Conservation (phyloP, 495 filamentous ascomycete genomes). For the Glarea lozoyensis region DNA sequence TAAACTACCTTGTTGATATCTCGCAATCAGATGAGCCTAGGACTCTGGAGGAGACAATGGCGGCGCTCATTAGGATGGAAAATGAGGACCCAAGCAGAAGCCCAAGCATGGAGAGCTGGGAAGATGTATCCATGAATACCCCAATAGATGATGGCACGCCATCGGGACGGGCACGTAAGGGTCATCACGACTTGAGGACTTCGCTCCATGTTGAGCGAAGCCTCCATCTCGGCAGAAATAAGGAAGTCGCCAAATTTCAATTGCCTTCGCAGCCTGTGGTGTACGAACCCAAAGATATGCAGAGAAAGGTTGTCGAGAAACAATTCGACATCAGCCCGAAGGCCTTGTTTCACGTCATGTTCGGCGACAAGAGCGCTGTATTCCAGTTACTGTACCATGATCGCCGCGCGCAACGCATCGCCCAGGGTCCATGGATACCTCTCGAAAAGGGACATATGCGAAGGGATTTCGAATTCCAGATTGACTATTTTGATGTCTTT, state of each 20-base stretch:
- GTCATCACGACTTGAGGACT: conserved; percentile 47
- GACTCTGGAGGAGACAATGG: conserved; percentile 53
- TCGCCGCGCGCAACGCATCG: conserved; percentile 65
- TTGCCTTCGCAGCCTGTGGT: conserved; percentile 73
- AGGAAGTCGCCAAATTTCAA: conserved; percentile 66
- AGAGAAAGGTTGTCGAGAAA: conserved; percentile 57
- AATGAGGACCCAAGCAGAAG: conserved; percentile 45
- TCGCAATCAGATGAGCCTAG: conserved; percentile 56
- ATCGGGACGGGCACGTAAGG: conserved; percentile 32
- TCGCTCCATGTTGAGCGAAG: conserved; percentile 55
- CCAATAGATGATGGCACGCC: conserved; percentile 49
- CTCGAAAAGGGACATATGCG: conserved; percentile 59
- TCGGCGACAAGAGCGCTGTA: conserved; percentile 88
- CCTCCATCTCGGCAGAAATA: conserved; percentile 43
- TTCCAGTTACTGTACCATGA: conserved; percentile 89
- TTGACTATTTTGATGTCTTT: conserved; percentile 56
- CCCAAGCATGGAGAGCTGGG: conserved; percentile 86
- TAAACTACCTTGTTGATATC: conserved; percentile 77
- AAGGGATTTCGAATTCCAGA: conserved; percentile 73
- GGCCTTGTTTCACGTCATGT: conserved; percentile 89
- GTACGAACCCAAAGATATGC: conserved; percentile 76
- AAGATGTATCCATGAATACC: conserved; percentile 63
- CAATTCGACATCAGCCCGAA: conserved; percentile 84
- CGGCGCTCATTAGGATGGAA: conserved; percentile 47
- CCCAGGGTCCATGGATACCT: conserved; percentile 79